Evolutionary conservation across 73 alveolate genomes (phyloP).

Genomic region (Paramecium caudatum): DNA sequence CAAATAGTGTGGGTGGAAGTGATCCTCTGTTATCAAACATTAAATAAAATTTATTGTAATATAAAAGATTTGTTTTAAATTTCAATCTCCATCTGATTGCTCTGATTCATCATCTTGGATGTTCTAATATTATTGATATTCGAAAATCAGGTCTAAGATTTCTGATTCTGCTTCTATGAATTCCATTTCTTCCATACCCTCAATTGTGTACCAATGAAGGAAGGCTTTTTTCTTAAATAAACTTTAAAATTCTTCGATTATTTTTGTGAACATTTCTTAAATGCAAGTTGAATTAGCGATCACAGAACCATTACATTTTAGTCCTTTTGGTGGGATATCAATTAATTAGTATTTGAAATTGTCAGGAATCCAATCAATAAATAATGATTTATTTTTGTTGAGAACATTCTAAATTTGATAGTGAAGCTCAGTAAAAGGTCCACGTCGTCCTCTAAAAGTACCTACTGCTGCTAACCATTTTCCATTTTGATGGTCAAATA

Average conservation of each 20-base stretch:
- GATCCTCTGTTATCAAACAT: background rate
- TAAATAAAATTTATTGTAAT: constrained; percentile 35
- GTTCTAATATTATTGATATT: too few relatives aligned
- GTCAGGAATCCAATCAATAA: background rate
- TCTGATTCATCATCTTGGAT: background rate
- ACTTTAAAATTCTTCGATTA: background rate
- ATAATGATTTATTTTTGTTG: background rate
- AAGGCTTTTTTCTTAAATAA: constrained; percentile 71
- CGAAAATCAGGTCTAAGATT: constrained; percentile 75
- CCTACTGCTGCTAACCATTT: background rate
- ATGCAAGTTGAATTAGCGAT: background rate
- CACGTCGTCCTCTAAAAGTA: background rate
- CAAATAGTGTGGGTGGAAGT: background rate
- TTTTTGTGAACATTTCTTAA: background rate
- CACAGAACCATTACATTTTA: background rate
- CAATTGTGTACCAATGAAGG: constrained; percentile 72
- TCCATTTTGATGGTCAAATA: background rate
- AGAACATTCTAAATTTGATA: too few relatives aligned
- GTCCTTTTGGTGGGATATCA: background rate
- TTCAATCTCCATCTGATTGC: too few relatives aligned
- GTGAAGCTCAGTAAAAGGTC: background rate
- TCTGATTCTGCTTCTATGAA: constrained; percentile 78
- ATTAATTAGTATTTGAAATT: background rate
- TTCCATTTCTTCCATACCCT: constrained; percentile 83
- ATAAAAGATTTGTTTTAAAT: too few relatives aligned